Conservation (phyloP, 306 rosid species). For the Vicia sativa region DNA sequence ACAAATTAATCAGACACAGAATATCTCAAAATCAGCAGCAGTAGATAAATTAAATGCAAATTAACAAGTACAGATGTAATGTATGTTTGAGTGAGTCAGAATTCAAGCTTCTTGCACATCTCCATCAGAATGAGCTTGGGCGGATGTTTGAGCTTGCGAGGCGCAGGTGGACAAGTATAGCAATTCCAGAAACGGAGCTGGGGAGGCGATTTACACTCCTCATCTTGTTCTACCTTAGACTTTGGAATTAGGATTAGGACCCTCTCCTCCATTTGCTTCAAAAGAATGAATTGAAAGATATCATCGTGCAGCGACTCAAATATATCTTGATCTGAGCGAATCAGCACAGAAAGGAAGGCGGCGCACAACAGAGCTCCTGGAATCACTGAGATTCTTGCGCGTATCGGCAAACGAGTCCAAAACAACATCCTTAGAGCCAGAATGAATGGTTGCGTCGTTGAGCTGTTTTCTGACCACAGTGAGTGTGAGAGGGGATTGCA, state of each 20-base stretch:
- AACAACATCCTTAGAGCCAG: conserved; percentile 57
- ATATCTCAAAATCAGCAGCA: conserved; percentile 10
- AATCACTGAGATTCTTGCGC: conserved; percentile 35
- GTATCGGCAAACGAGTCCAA: conserved; percentile 67
- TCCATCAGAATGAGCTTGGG: conserved; percentile 50
- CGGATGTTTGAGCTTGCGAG: conserved; percentile 36
- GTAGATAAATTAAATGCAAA: neutral
- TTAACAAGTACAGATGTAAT: neutral
- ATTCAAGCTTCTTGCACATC: conserved; percentile 78
- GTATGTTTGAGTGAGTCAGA: conserved; percentile 39
- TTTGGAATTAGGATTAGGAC: conserved; percentile 38
- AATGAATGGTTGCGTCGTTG: conserved; percentile 21
- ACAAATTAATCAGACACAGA: conserved; percentile 13
- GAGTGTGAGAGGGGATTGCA: conserved; percentile 50
- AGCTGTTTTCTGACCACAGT: conserved; percentile 50
- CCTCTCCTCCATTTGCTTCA: conserved; percentile 47
- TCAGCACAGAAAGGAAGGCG: conserved; percentile 59
- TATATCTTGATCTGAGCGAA: conserved; percentile 62
- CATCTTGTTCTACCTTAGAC: conserved; percentile 25
- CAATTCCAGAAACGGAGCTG: conserved; percentile 37
- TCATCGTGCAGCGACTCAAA: conserved; percentile 56
- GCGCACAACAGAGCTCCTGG: conserved; percentile 48
- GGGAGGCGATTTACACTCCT: conserved; percentile 58
- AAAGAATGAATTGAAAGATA: conserved; percentile 68
- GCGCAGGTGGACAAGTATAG: conserved; percentile 72